Conservation (phyloP, 75 land plant genomes). For the Picea sitchensis region DNA sequence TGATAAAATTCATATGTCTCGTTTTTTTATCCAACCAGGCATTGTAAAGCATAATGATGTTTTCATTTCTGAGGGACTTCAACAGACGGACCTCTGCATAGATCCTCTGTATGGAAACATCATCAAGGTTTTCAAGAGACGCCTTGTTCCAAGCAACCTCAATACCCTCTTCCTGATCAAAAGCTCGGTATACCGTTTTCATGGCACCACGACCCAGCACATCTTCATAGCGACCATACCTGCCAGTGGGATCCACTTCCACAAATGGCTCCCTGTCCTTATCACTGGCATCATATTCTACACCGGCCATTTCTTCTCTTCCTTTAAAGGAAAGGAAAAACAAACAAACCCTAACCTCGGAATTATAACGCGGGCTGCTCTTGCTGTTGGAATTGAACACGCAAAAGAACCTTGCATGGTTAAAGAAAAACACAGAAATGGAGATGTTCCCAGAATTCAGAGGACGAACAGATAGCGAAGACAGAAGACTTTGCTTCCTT, state of each 20-base stretch:
- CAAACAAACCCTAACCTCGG: no score
- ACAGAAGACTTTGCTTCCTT: slow-evolving; percentile 8
- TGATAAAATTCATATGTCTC: slow-evolving; percentile 63
- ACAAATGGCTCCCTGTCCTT: slow-evolving; percentile 42
- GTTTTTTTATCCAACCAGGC: slow-evolving; percentile 49
- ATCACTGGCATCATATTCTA: no score
- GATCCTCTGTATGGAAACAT: slow-evolving; percentile 32
- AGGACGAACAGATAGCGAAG: slow-evolving; percentile 10
- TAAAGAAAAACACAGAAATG: no score
- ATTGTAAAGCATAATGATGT: slow-evolving; percentile 46
- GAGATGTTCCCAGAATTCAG: slow-evolving; percentile 8
- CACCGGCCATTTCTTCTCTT: background rate
- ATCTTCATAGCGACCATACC: slow-evolving; percentile 72
- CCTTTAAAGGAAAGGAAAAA: no score
- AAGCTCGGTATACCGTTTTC: slow-evolving; percentile 75
- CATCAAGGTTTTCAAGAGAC: slow-evolving; percentile 27
- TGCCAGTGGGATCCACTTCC: slow-evolving; percentile 67
- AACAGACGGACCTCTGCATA: slow-evolving; percentile 51
- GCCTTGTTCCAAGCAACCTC: slow-evolving; percentile 92
- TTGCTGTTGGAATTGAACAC: no score
- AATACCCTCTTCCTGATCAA: slow-evolving; percentile 71
- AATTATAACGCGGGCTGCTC: no score
- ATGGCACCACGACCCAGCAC: slow-evolving; percentile 64
- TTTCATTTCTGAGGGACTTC: slow-evolving; percentile 31
- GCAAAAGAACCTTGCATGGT: no score